These are phyloP conservation scores for Tolypocladium ophioglossoides DNA, from an alignment of 2,329 filamentous ascomycete genomes.

Conservation along the genomic window DNA sequence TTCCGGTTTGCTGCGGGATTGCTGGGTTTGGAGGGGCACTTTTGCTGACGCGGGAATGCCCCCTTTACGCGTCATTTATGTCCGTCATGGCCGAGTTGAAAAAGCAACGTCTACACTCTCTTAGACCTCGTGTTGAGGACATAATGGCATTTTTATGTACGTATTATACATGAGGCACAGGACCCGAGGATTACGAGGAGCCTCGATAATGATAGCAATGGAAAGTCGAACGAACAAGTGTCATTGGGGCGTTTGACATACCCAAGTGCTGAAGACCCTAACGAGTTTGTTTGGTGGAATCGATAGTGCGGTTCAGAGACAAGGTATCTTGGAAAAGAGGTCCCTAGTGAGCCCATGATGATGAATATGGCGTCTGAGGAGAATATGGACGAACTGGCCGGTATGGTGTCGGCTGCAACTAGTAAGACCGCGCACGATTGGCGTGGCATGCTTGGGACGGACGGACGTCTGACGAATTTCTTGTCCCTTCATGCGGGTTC, in stretches of 20 bases:
- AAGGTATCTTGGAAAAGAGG: background rate
- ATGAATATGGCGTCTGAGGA: background rate
- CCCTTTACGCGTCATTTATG: constrained; percentile 2
- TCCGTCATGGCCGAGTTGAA: constrained; percentile 1
- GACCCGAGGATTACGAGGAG: background rate
- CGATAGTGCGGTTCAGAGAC: background rate
- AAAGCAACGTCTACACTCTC: background rate
- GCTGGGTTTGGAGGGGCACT: background rate
- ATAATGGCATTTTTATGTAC: background rate
- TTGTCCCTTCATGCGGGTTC: background rate
- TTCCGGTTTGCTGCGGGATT: background rate
- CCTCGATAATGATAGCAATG: background rate
- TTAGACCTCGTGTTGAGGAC: background rate
- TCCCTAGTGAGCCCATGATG: background rate
- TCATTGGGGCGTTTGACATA: background rate
- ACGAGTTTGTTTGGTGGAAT: background rate
- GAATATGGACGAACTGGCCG: background rate
- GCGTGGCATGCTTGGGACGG: background rate
- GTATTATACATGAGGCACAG: background rate
- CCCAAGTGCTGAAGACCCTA: background rate
- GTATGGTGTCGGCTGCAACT: background rate
- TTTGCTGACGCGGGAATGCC: background rate
- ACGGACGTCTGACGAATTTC: no score
- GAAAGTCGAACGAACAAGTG: background rate
- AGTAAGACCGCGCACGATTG: background rate